These are phyloP conservation scores for Sarocladiaceae sp. DNA, from an alignment of 2,329 filamentous ascomycete species.

Conservation along the genomic window DNA sequence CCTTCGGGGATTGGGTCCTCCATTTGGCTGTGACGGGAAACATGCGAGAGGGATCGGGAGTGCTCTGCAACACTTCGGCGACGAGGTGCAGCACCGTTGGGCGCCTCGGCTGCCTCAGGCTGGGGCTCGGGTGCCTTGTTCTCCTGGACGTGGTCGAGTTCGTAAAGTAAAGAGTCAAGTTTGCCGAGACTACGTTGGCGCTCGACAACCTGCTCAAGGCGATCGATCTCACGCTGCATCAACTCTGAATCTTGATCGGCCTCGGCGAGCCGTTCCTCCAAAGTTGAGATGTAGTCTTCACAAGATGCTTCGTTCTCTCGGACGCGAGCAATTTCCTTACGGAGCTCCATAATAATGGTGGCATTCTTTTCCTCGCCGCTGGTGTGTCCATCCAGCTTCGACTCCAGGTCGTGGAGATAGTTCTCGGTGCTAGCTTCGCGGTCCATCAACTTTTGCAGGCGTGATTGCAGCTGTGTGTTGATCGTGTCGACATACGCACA, in stretches of 20 bases:
- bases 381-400: conserved; percentile 83
- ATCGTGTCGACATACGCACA: conserved; percentile 91
- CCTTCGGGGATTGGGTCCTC: conserved; percentile 52
- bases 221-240: conserved; percentile 95
- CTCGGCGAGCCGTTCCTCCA: conserved; percentile 93
- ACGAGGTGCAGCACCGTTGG: conserved; percentile 39
- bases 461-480: conserved; percentile 81
- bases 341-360: conserved; percentile 77
- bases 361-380: conserved; percentile 91
- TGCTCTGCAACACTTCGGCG: conserved; percentile 42
- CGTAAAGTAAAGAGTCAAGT: conserved; percentile 85
- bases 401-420: conserved; percentile 88
- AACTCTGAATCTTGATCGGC: conserved; percentile 93
- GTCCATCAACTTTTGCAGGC: conserved; percentile 89
- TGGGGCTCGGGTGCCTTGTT: conserved; percentile 34
- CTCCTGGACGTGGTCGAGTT: conserved; percentile 76
- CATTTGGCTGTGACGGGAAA: conserved; percentile 49
- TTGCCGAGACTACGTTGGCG: conserved; percentile 93
- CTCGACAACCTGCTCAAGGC: conserved; percentile 91
- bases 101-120: conserved; percentile 25
- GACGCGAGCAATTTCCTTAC: conserved; percentile 83
- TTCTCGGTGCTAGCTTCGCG: conserved; percentile 87
- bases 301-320: conserved; percentile 86
- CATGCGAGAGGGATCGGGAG: conserved; percentile 49
- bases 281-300: conserved; percentile 95